Conservation (phyloP, 225 moss, liverwort and hornwort species). For the Straminergon stramineum region DNA sequence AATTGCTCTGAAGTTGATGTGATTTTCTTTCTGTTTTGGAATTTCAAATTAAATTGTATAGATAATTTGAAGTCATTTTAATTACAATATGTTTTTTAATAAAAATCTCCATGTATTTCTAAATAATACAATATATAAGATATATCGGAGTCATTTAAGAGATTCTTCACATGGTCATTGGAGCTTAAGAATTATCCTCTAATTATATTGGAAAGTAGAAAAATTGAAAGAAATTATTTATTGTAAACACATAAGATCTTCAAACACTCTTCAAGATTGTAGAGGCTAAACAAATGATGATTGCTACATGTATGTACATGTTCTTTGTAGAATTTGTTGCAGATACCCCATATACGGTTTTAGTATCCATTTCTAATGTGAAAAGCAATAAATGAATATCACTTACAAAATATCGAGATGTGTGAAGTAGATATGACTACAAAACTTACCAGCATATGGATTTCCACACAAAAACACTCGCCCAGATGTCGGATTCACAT, state of each 20-base stretch:
- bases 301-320: background rate
- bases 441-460: background rate
- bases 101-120: background rate
- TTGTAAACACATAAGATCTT: fast-evolving
- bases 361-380: background rate
- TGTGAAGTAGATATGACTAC: background rate
- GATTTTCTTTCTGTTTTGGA: background rate
- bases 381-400: background rate
- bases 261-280: background rate
- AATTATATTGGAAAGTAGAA: background rate
- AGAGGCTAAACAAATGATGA: background rate
- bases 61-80: background rate
- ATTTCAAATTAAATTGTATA: background rate
- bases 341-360: fast-evolving
- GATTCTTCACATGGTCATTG: fast-evolving
- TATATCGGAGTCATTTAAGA: background rate
- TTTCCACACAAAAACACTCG: background rate
- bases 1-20: background rate
- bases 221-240: background rate
- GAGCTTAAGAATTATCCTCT: background rate
- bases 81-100: fast-evolving
- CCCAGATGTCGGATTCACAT: background rate
- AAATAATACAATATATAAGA: too few relatives aligned
- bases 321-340: background rate
- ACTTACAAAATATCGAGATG: background rate